Conservation (phyloP, 805 yeast species). For the Cyberlindnera euphorbiiphila region DNA sequence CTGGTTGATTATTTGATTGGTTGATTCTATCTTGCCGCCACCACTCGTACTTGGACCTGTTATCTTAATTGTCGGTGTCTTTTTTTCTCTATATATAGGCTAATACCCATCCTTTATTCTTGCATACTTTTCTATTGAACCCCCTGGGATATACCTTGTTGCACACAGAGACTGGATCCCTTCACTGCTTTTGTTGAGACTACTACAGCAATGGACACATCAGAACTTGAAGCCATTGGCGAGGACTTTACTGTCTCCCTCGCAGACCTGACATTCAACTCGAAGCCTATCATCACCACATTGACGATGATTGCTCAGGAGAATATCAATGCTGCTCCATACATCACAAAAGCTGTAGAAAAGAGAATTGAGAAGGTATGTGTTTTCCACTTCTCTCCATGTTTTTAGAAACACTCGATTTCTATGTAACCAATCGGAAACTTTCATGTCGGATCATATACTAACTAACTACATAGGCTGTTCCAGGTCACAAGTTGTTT, state of each 20-base stretch:
- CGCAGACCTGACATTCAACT: conserved; percentile 77
- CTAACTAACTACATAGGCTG: conserved; percentile 37
- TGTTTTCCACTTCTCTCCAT: conserved; percentile 5
- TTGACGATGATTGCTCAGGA: conserved; percentile 86
- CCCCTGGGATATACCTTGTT: no score
- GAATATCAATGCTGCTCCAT: conserved; percentile 70
- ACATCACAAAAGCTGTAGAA: conserved; percentile 72
- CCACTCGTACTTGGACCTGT: no score
- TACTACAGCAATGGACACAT: background rate
- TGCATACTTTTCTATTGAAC: no score
- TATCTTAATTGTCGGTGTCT: no score
- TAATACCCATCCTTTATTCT: no score
- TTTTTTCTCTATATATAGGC: no score
- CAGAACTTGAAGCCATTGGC: conserved; percentile 27
- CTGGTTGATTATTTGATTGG: no score
- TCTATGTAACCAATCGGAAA: background rate
- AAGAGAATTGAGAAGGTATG: conserved; percentile 60
- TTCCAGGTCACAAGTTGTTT: conserved; percentile 81
- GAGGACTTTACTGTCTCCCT: conserved; percentile 70
- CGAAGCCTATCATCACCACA: conserved; percentile 83
- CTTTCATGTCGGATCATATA: background rate
- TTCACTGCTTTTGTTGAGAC: background rate
- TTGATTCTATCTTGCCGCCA: no score
- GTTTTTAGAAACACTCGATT: background rate
- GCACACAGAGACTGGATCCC: no score